Percentiles rank a stretch among this genome's conserved stretches.
phyloP scores from a whole-genome alignment of 345 rosid genomes.

The Citrus maxima region DNA sequence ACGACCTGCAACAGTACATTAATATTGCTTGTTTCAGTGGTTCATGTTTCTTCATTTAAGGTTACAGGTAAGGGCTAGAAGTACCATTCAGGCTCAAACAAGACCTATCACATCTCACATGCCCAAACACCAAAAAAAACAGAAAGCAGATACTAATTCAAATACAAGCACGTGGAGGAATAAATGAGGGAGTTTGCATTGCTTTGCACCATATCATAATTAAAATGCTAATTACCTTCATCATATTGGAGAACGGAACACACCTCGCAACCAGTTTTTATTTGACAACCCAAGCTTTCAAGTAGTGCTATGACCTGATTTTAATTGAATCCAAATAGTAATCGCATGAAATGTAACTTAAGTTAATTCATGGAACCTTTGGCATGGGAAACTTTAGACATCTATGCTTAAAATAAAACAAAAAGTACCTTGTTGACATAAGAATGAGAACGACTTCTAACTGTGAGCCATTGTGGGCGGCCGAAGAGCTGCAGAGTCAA shows the following conservation, averaged over 20 bases:
- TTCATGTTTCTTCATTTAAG: background rate
- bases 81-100: too few relatives aligned
- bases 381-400: too few relatives aligned
- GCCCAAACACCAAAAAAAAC: background rate
- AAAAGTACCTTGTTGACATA: conserved; percentile 60
- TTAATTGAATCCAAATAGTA: too few relatives aligned
- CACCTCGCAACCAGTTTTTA: conserved; percentile 52
- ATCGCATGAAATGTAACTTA: too few relatives aligned
- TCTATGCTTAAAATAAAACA: background rate
- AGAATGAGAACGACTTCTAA: conserved; percentile 33
- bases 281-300: too few relatives aligned
- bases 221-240: conserved; percentile 25
- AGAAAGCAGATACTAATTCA: background rate
- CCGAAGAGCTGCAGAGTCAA: conserved; percentile 54
- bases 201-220: background rate
- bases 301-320: conserved; percentile 61
- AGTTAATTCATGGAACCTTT: too few relatives aligned
- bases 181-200: too few relatives aligned
- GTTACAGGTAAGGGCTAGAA: too few relatives aligned
- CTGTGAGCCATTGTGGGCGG: conserved; percentile 89
- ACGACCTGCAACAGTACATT: conserved; percentile 35
- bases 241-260: conserved; percentile 40
- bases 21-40: background rate
- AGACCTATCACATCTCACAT: too few relatives aligned
- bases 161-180: background rate